Base-by-base conservation (phyloP, 169 alveolate species). In the Condylostoma magnum region DNA sequence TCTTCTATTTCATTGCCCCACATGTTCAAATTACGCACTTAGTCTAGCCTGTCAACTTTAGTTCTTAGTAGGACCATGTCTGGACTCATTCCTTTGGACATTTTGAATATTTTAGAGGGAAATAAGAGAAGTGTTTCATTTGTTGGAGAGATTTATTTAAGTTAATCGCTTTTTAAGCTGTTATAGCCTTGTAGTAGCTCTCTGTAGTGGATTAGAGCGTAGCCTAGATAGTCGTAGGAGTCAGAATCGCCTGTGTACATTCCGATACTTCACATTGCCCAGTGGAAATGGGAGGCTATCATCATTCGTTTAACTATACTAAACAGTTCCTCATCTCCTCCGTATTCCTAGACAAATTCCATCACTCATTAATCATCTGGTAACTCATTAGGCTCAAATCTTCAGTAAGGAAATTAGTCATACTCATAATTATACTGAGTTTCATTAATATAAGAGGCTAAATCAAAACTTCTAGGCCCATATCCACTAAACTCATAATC, bases 1-100 rank as follows among this genome's bases (percentile, higher is more conserved):
- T 91, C 96, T 41, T 90, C 93, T 10, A 91, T 37, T 20, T 88
- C 92, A 50, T 81, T 84, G 22, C 95, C 93, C 93, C 96, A 87
- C 28, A 91, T 71, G 65, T 91, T 88, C 15, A 91, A 53, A 48
- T 86, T 87, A 57, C 86, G 79, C 5, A 91, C 80, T 18, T 65
- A 56, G 18, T 65, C 79, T 43, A 82, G 41, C 33, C 83, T 77
- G 54, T 82, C 91, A 65, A 89, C 75, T 57, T 84, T 85, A 28
- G 87, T 80, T 70, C 79, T 82, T 51, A 52, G 33, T 38, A 68
- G 63, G 34, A 90, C 74, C 6, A 87, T 53, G 30, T 86, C 89
- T n/a, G 71, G 58, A 8, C 89, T 87, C 25, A 90, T 57, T 25
- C 79, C 76, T 56, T 85, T 90, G 3, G 85, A 80, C 96, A 90